phyloP scores from a whole-genome alignment of 179 eudicot species.

The Amaranthus tricolor region DNA sequence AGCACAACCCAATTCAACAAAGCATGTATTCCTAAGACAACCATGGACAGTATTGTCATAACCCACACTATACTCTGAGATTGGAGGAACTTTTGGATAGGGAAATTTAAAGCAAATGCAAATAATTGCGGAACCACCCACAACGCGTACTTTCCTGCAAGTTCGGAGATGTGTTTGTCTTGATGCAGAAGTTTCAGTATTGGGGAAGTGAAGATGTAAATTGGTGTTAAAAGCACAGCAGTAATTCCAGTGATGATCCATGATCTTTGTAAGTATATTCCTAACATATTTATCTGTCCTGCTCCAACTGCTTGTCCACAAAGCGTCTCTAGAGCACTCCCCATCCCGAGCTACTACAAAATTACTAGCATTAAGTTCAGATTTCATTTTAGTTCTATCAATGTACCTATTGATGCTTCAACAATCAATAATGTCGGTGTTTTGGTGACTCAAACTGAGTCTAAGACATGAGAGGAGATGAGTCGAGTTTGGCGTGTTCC shows the following conservation, averaged over 20 bases:
- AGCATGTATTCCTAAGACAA: conserved; percentile 35
- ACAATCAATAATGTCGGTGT: too few species aligned
- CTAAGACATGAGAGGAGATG: too few species aligned
- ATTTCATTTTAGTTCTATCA: background rate
- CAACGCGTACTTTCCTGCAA: conserved; percentile 38
- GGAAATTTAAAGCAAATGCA: conserved; percentile 43
- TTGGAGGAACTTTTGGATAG: conserved; percentile 50
- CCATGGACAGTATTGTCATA: conserved; percentile 29
- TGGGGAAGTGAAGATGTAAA: conserved; percentile 37
- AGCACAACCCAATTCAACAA: conserved; percentile 44
- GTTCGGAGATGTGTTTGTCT: conserved; percentile 33
- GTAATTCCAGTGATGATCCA: conserved; percentile 33
- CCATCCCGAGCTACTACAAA: conserved; percentile 47
- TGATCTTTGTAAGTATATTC: conserved; percentile 49
- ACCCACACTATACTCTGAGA: conserved; percentile 50
- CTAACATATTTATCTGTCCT: conserved; percentile 34
- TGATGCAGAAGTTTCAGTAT: conserved; percentile 35
- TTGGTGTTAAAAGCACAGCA: conserved; percentile 33
- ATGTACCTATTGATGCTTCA: too few species aligned
- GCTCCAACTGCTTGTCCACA: conserved; percentile 55
- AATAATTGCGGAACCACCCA: conserved; percentile 44
- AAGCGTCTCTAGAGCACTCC: conserved; percentile 53
- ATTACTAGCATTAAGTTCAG: background rate
- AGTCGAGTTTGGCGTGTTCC: too few species aligned
- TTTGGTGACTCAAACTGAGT: too few species aligned